These are phyloP conservation scores for Fomitopsis schrenkii DNA, from an alignment of 1,284 basidiomycete species.

Conservation along the genomic window DNA sequence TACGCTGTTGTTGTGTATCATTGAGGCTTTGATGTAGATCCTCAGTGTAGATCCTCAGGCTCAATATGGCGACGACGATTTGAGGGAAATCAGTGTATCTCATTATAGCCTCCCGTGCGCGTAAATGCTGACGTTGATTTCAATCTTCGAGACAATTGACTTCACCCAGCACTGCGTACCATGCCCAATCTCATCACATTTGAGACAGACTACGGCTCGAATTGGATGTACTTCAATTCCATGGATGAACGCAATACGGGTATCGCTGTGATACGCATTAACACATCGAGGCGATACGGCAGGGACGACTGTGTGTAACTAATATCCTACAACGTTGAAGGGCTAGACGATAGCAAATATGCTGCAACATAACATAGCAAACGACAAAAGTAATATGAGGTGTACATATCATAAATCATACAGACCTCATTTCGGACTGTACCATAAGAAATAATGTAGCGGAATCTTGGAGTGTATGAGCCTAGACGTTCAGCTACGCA, in stretches of 20 bases:
- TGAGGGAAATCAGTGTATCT: too few species aligned
- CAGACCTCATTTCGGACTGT: not conserved
- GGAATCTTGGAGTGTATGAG: not conserved
- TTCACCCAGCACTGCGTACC: too few species aligned
- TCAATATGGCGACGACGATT: too few species aligned
- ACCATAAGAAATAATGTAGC: not conserved
- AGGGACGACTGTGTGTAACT: not conserved
- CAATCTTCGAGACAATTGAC: too few species aligned
- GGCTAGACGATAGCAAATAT: not conserved
- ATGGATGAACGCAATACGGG: not conserved
- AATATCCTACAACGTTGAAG: not conserved
- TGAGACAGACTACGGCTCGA: too few species aligned
- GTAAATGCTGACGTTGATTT: too few species aligned
- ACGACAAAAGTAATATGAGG: not conserved
- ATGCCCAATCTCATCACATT: too few species aligned
- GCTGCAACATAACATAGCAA: not conserved
- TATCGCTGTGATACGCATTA: not conserved
- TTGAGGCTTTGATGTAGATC: too few species aligned
- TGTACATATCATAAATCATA: not conserved
- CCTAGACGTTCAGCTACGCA: constrained; percentile 34
- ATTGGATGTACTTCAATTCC: not conserved
- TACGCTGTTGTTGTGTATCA: too few species aligned
- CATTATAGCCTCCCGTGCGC: too few species aligned
- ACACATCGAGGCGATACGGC: too few species aligned
- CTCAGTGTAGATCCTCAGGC: too few species aligned